Percentiles rank a stretch among this genome's conserved stretches.
Conservation (phyloP, 306 rosid species). For the peach (Prunus persica) region DNA sequence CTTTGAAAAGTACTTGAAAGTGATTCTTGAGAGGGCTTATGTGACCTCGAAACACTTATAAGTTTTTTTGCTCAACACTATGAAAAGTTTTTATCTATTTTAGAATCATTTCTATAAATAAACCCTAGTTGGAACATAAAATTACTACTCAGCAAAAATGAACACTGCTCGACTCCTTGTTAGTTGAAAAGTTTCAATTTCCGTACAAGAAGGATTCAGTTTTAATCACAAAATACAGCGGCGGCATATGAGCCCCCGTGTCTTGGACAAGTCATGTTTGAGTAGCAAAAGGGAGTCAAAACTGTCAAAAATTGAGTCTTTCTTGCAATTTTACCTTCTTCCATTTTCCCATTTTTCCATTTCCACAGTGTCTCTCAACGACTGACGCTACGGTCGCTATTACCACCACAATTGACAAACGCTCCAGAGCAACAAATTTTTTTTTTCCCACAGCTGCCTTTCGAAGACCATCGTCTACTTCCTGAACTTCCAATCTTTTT, state of each 20-base stretch:
- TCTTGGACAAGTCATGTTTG: neutral
- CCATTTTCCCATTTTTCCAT: neutral
- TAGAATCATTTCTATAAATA: rapidly evolving
- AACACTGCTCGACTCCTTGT: too few species aligned
- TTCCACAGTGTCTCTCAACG: too few species aligned
- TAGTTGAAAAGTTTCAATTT: too few species aligned
- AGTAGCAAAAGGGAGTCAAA: neutral
- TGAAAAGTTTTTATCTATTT: too few species aligned
- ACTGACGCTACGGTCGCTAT: too few species aligned
- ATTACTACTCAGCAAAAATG: too few species aligned
- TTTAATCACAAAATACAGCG: neutral
- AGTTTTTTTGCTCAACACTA: rapidly evolving
- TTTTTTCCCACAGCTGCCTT: neutral
- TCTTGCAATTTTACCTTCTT: neutral
- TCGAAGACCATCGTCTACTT: neutral
- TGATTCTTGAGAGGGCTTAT: too few species aligned
- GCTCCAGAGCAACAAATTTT: too few species aligned
- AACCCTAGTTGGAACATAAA: too few species aligned
- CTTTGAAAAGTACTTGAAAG: too few species aligned
- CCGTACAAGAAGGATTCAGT: neutral
- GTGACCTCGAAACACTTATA: too few species aligned
- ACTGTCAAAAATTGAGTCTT: neutral
- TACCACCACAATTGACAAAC: neutral
- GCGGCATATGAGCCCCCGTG: neutral
- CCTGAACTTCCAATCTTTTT: neutral